Base-by-base conservation (phyloP, 164 flowering plant genomes). In the Euptelea pleiosperma region DNA sequence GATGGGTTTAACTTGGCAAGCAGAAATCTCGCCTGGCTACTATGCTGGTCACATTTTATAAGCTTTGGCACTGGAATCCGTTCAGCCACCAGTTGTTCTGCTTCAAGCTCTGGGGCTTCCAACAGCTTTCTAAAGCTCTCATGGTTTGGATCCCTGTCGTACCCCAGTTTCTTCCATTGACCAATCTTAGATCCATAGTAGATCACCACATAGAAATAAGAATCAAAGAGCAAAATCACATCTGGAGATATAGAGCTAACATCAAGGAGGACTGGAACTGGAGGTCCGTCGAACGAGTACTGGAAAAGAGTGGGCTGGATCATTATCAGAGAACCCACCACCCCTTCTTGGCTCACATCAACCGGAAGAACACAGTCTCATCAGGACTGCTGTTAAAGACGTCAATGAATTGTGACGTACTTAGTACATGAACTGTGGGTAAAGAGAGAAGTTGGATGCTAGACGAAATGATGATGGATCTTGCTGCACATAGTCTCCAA, bases 1-100 rank as follows among this genome's bases (percentile, higher is more conserved):
- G 96, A 93, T 1, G 99, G 99, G 56, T 90, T 93, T 72, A 93
- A 52, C 68, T 86, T 93, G 28, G 99, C 99, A 31, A 93, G 89
- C 58, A 90, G 79, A 74, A 90, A 87, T 65, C 98, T 77, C 3
- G 98, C 93, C 76, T 89, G 93, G 61, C 94, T 86, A 69, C 96
- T 51, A 62, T 93, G 85, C 57, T 93, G 99, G 61, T 90, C 87
- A 57, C 99, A 93, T 59, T 72, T 81, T 18, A 90, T 63, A 43
- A 93, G 64, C 65, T 79, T 88, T 2, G 97, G 96, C 11, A 77
- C 77, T 12, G 98, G 99, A 61, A 93, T 43, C 49, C 99, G 68
- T 8, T 86, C 95, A 5, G 78, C 71, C 46, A 88, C 63, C 61
- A 90, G 54, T 28, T 82, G 85, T 61, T 81, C 87, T 5, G 91